Evolutionary conservation across 768 basidiomycete genomes (phyloP).

Genomic region (Erythrobasidium yunnanense): DNA sequence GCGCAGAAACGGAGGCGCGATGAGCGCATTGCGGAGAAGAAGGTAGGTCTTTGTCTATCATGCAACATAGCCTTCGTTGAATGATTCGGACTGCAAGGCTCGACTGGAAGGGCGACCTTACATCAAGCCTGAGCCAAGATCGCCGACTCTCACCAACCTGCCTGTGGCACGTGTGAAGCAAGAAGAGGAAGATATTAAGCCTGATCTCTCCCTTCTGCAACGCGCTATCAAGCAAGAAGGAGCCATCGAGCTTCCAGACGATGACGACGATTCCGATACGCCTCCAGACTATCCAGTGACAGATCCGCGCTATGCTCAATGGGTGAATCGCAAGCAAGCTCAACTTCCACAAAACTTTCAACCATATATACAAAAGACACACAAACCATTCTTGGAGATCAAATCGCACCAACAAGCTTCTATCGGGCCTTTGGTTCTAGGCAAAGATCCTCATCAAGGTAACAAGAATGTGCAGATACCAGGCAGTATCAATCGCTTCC

Average conservation of each 20-base stretch:
- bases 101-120: too few relatives aligned
- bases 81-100: too few relatives aligned
- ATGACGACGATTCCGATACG: background rate
- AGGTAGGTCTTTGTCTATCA: background rate
- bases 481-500: constrained; percentile 43
- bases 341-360: too few relatives aligned
- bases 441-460: background rate
- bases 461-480: background rate
- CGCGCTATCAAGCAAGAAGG: background rate
- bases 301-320: constrained; percentile 1
- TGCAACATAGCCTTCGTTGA: too few relatives aligned
- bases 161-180: background rate
- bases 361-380: background rate
- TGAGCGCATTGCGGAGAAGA: background rate
- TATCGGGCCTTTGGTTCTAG: background rate
- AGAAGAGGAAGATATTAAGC: background rate
- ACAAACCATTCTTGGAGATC: constrained; percentile 5
- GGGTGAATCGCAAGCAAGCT: too few relatives aligned
- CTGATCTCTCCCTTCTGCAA: background rate
- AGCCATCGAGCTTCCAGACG: background rate
- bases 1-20: background rate
- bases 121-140: background rate
- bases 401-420: background rate
- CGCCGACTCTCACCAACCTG: background rate
- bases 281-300: background rate